Base-by-base conservation (phyloP, 495 filamentous ascomycete species). In the Neurospora sp. region DNA sequence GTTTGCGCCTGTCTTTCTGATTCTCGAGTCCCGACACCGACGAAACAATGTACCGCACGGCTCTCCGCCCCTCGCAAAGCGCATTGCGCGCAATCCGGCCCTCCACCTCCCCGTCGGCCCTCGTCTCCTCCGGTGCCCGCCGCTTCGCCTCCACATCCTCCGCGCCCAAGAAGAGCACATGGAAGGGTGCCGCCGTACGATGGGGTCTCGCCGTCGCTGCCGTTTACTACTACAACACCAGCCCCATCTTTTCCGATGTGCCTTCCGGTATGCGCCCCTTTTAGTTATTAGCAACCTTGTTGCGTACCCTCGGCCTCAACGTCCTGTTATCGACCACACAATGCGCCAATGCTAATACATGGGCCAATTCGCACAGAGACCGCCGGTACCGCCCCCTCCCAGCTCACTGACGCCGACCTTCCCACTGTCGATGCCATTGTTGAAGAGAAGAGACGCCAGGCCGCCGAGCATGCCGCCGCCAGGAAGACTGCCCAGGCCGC, bases 161-260 rank as follows among this genome's bases (percentile, higher is more conserved):
- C 70, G 78, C 83, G 70, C 85, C 89, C 76, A 91, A 90, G 82
- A 92, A 90, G 82, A 87, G 93, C 79, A 91, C 89, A 77, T 97
- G 92, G 94, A 98, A 93, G 87, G 92, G 88, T 76, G 86, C 88
- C n/a, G 85, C 83, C 9, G 76, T 85, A 72, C 87, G 94, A 81
- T 90, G 93, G 87, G 93, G 89, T 71, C 76, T 96, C 66, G 94
- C 93, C n/a, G 83, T 81, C 69, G 94, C 85, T 31, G 88, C 88
- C n/a, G 80, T 97, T 40, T 99, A 98, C 84, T 97, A 90, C 79
- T 99, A 98, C 81, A 94, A 94, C 82, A 98, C 94, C 48, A 94
- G 90, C 80, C 87, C 87, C 74, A 85, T 92, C 44, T 98, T 99
- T 81, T 91, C 94, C 14, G 91, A 98, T 78, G 89, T 94, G 82